Evolutionary conservation across 2,329 filamentous ascomycete genomes (phyloP).

Genomic region (Hypoxylon sp.): DNA sequence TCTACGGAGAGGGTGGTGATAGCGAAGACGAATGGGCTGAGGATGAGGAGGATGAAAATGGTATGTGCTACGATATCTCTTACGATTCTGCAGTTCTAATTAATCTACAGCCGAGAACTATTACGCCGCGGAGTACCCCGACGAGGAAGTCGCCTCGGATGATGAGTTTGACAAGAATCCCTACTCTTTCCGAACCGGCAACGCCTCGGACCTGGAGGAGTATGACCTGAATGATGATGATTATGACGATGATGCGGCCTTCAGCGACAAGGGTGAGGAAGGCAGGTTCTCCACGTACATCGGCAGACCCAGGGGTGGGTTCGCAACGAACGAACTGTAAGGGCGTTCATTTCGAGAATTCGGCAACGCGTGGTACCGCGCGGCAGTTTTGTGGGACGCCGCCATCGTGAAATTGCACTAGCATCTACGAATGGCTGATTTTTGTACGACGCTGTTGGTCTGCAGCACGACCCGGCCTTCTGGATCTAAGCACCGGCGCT

Average conservation of each 20-base stretch:
- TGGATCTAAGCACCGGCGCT: constrained; percentile 32
- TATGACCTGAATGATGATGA: constrained; percentile 60
- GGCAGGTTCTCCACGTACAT: constrained; percentile 55
- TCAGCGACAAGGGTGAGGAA: constrained; percentile 51
- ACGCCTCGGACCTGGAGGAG: constrained; percentile 70
- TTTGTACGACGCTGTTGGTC: constrained; percentile 28
- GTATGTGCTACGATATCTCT: constrained; percentile 55
- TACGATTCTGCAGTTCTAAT: constrained; percentile 13
- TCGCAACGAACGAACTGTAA: constrained; percentile 51
- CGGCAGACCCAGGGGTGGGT: constrained; percentile 55
- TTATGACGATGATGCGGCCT: constrained; percentile 55
- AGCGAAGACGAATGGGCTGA: constrained; percentile 71
- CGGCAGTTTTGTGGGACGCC: constrained; percentile 33
- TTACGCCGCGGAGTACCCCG: constrained; percentile 84
- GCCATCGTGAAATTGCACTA: constrained; percentile 18
- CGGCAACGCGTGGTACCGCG: constrained; percentile 28
- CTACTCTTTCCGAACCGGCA: constrained; percentile 68
- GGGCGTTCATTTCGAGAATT: constrained; percentile 9
- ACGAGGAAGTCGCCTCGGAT: constrained; percentile 82
- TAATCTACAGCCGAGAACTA: constrained; percentile 75
- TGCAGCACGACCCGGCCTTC: constrained; percentile 22
- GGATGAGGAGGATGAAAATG: constrained; percentile 77
- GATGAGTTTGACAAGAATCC: constrained; percentile 72
- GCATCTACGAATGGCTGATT: constrained; percentile 20
- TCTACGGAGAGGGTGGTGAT: constrained; percentile 73